Base-by-base conservation (phyloP, 257 asterid species). In the Leptodermis oblonga region DNA sequence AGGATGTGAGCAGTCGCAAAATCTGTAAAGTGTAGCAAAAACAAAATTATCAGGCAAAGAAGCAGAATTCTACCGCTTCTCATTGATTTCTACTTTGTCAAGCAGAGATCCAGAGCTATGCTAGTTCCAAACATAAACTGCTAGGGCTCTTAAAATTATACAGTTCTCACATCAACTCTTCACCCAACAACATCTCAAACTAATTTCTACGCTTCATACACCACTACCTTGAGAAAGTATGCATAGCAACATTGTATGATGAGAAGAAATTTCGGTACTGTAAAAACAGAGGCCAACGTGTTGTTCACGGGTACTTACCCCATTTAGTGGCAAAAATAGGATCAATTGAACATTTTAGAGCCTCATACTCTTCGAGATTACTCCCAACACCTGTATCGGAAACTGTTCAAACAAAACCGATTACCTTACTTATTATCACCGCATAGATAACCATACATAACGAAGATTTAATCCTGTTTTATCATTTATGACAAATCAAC, bases 341-440 rank as follows among this genome's bases (percentile, higher is more conserved):
- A 73, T 72, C 70, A 34, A 51, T 65, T 22, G 60, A 36, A 49
- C 60, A 81, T 69, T 73, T 84, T 54, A 89, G 64, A 62, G 52
- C 76, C 72, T 74, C 81, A 80, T 83, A 82, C 62, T 89, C 97
- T 69, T 87, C 89, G 82, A 85, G 78, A 54, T 66, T 72, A 86
- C 89, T 86, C 73, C 90, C 90, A 46, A 71, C 75, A 51, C 97
- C 95, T 18, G 95, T 92, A 78, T 92, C 96, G 18, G 96, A 92
- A 77, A 92, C 97, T 92, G 92, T 80, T 43, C 73, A 71, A 71
- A 20, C 69, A 64, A 74, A 55, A 42, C 45, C 7, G 5, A 61
- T 26, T 61, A 4, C 33, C 5, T 6, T 1, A 34, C 66, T 18
- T 0, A 34, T 33, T 28, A n/a, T n/a, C 67, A 60, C 23, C 39